Conservation (phyloP, 2,329 filamentous ascomycete genomes). For the Arthrobotrys musiformis region DNA sequence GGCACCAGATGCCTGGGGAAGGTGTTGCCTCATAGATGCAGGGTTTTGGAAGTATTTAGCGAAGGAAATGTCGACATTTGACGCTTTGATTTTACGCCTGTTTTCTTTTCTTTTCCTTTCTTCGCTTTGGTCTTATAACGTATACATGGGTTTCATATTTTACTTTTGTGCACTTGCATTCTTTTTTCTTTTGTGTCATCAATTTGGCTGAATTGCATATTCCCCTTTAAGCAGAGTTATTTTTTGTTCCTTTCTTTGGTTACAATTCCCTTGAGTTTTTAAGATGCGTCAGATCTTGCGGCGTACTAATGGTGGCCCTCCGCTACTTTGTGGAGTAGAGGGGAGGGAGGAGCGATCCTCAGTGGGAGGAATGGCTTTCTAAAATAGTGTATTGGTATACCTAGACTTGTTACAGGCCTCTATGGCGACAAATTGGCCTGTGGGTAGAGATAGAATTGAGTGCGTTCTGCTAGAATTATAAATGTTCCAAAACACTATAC, state of each 20-base stretch:
- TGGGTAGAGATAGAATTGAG: not conserved
- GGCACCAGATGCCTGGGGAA: not conserved
- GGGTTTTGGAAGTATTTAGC: conserved; percentile 3
- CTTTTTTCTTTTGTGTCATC: not conserved
- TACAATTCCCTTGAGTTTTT: not conserved
- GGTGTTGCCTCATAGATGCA: not conserved
- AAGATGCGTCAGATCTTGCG: too few species aligned
- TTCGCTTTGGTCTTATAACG: not conserved
- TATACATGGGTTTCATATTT: not conserved
- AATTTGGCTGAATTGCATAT: conserved; percentile 5
- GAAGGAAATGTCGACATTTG: conserved; percentile 7
- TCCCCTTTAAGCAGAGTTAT: not conserved
- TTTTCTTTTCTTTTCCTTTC: not conserved
- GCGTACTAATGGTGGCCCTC: not conserved
- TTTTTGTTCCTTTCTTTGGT: not conserved
- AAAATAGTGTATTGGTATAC: not conserved
- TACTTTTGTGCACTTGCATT: not conserved
- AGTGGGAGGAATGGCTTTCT: not conserved
- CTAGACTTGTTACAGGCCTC: not conserved
- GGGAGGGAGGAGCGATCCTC: not conserved
- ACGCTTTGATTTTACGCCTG: not conserved
- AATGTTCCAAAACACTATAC: too few species aligned
- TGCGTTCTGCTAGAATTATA: not conserved
- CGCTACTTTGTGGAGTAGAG: not conserved
- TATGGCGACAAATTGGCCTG: conserved; percentile 1